Evolutionary conservation across 75 land plant species (phyloP).

Genomic region (Pseudotsuga menziesii): DNA sequence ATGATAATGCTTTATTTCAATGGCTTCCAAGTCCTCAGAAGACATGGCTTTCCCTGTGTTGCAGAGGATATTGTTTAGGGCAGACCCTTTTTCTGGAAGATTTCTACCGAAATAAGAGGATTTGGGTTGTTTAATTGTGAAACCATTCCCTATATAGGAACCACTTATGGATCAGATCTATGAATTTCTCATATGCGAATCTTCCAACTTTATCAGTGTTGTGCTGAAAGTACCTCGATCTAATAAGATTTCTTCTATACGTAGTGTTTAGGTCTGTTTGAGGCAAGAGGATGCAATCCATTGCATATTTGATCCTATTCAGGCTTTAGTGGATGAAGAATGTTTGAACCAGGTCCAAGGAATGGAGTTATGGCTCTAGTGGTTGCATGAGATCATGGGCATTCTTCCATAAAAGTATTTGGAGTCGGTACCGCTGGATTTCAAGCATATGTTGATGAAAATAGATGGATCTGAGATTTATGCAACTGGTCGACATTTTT

Average conservation of each 20-base stretch:
- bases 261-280: not conserved
- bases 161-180: constrained; percentile 3
- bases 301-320: constrained; percentile 1
- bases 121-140: too few relatives aligned
- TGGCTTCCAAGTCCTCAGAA: too few relatives aligned
- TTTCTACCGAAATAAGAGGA: too few relatives aligned
- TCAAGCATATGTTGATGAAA: too few relatives aligned
- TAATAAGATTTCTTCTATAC: not conserved
- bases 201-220: constrained; percentile 4
- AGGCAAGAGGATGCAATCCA: not conserved
- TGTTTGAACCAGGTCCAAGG: constrained; percentile 3
- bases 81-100: too few relatives aligned
- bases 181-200: not conserved
- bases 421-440: not conserved
- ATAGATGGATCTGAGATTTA: too few relatives aligned
- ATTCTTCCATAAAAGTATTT: not conserved
- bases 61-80: too few relatives aligned
- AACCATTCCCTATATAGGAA: too few relatives aligned
- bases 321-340: constrained; percentile 8
- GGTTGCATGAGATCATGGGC: constrained; percentile 6
- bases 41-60: too few relatives aligned
- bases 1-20: too few relatives aligned
- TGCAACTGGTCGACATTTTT: too few relatives aligned
- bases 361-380: not conserved
- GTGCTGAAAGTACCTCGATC: not conserved